Percentiles rank a stretch among this genome's conserved stretches.
phyloP scores from a whole-genome alignment of 2,329 filamentous ascomycete species.

The Paramyrothecium roridum region DNA sequence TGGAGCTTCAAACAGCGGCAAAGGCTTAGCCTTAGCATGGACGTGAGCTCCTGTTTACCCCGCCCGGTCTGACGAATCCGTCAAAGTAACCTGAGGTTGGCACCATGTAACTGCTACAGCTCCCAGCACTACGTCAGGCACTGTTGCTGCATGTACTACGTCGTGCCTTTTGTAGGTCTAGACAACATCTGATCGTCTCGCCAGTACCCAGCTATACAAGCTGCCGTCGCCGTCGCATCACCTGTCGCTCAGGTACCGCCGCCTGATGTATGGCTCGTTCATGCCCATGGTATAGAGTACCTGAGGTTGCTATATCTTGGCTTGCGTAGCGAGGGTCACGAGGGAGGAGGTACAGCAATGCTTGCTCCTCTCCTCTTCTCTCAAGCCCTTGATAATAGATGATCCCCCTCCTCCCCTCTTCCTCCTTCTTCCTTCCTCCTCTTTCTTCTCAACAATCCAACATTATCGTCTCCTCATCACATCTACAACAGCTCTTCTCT shows the following conservation, averaged over 20 bases:
- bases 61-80: conserved; percentile 41
- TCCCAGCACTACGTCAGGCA: too few relatives aligned
- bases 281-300: not conserved
- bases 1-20: not conserved
- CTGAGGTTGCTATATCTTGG: not conserved
- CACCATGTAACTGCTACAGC: not conserved
- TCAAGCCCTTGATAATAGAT: not conserved
- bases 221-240: not conserved
- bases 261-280: too few relatives aligned
- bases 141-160: not conserved
- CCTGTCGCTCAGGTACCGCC: not conserved
- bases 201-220: conserved; percentile 2
- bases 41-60: conserved; percentile 26
- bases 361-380: not conserved
- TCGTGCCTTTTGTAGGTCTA: not conserved
- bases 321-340: not conserved
- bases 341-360: not conserved
- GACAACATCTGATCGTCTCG: not conserved
- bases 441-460: not conserved
- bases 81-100: conserved; percentile 15
- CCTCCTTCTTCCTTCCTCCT: not conserved
- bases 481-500: conserved; percentile 5
- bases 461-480: not conserved
- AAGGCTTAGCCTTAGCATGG: too few relatives aligned
- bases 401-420: not conserved